Evolutionary conservation across 2,329 filamentous ascomycete genomes (phyloP).

Genomic region (Venturia nashicola): DNA sequence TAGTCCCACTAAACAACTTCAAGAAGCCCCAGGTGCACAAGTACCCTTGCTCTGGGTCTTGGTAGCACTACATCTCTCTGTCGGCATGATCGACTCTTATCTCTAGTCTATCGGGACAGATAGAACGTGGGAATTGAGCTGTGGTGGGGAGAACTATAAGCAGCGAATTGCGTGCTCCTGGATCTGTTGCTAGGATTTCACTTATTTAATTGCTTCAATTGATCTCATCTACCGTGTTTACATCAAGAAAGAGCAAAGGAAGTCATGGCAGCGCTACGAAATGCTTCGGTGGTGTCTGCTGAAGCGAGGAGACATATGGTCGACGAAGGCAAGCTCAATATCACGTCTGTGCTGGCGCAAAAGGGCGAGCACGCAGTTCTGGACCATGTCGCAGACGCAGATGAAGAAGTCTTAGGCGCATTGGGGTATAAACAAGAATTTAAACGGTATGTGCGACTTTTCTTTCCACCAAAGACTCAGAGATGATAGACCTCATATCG

Average conservation of each 20-base stretch:
- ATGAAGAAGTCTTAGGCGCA: conserved; percentile 49
- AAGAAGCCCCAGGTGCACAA: background rate
- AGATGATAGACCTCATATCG: too few species aligned
- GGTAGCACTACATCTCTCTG: background rate
- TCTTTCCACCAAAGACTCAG: conserved; percentile 48
- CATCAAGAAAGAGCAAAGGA: background rate
- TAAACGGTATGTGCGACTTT: conserved; percentile 52
- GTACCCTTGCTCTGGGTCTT: background rate
- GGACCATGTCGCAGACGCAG: conserved; percentile 23
- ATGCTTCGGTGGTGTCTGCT: background rate
- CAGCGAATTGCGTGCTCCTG: background rate
- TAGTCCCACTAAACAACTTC: background rate
- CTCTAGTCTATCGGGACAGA: background rate
- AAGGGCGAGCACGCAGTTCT: conserved; percentile 5
- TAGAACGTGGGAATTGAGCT: background rate
- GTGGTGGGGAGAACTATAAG: background rate
- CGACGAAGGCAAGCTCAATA: background rate
- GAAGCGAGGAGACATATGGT: background rate
- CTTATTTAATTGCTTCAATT: background rate
- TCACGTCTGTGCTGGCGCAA: conserved; percentile 8
- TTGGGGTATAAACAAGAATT: conserved; percentile 52
- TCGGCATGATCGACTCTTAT: background rate
- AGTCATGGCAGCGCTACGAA: background rate
- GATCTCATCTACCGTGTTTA: background rate
- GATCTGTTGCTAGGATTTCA: background rate